Base-by-base conservation (phyloP, 2,329 filamentous ascomycete species). In the Arthrobotrys pseudoclavata region DNA sequence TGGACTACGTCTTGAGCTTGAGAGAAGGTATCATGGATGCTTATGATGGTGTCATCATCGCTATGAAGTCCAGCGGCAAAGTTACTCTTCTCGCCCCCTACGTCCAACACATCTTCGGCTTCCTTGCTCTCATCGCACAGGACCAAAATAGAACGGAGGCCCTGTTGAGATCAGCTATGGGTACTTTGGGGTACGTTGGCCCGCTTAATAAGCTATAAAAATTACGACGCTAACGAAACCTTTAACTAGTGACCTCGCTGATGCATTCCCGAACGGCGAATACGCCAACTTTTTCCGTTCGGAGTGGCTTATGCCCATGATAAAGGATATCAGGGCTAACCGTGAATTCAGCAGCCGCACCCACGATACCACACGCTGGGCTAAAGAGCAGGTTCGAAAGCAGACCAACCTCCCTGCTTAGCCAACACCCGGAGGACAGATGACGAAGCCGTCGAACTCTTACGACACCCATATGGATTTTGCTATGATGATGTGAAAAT, bases 1-100 rank as follows among this genome's bases (percentile, higher is more conserved):
- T 94, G 72, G 95, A 98, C 85, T 99, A 99, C 83, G 91, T 99
- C 81, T 89, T 97, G 80, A 97, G 94, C 20, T 88, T 99, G 60
- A 91, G 96, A 67, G 96, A 99, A 83, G 96, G 95, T 81, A 98
- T 99, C 81, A 97, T 98, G 91, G 96, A 99, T 87, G 96, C 96
- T 37, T 99, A 96, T 94, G 94, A 94, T 82, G 96, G 96, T 80
- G 96, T 97, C 80, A 94, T 99, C 83, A 90, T 95, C 84, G 94
- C 96, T 66, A 94, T 98, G 91, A 97, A 96, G 87, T 85, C 88
- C 63, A 92, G 91, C 82, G 86, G 86, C 82, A 95, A 95, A 87
- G 90, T 91, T 92, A n/a, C 83, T 64, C 60, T 71, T 67, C 55
- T 68, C 80, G 40, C 81, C 82, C 92, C 90, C 76, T 97, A 92